These are phyloP conservation scores for Rhododendron simsii DNA, from an alignment of 148 eudicot genomes.

Conservation along the genomic window DNA sequence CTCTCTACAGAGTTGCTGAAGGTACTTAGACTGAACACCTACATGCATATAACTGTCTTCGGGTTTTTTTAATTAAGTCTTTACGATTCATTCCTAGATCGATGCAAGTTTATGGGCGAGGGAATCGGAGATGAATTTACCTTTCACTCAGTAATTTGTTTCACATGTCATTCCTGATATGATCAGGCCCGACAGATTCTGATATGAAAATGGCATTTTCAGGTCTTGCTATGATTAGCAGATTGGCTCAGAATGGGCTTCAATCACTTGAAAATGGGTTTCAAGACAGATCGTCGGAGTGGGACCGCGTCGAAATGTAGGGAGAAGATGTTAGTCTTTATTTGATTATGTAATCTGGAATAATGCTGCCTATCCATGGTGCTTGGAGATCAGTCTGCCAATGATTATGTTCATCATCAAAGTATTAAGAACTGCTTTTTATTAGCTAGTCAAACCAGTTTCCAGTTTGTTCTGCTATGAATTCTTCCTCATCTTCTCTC, in stretches of 20 bases:
- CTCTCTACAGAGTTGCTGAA: slow-evolving; percentile 74
- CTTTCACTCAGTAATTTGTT: too few relatives aligned
- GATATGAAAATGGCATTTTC: not conserved
- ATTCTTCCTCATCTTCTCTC: not conserved
- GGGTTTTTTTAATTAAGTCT: not conserved
- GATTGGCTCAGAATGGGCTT: not conserved
- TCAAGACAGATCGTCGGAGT: not conserved
- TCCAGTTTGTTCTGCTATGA: not conserved
- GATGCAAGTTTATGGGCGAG: too few relatives aligned
- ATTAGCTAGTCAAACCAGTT: not conserved
- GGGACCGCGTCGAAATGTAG: not conserved
- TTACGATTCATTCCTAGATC: too few relatives aligned
- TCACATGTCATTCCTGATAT: not conserved
- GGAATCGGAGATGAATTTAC: too few relatives aligned
- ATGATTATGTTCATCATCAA: not conserved
- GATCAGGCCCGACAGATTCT: not conserved
- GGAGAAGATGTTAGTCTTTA: not conserved
- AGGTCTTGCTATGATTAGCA: not conserved
- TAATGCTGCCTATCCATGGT: not conserved
- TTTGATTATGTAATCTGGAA: not conserved
- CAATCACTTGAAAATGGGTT: not conserved
- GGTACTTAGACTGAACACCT: slow-evolving; percentile 28
- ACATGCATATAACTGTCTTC: not conserved
- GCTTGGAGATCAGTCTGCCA: not conserved
- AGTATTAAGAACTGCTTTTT: not conserved